Percentiles rank a stretch among this genome's conserved stretches.
Evolutionary conservation across 306 rosid genomes (phyloP).

Genomic region (Gillenia trifoliata): DNA sequence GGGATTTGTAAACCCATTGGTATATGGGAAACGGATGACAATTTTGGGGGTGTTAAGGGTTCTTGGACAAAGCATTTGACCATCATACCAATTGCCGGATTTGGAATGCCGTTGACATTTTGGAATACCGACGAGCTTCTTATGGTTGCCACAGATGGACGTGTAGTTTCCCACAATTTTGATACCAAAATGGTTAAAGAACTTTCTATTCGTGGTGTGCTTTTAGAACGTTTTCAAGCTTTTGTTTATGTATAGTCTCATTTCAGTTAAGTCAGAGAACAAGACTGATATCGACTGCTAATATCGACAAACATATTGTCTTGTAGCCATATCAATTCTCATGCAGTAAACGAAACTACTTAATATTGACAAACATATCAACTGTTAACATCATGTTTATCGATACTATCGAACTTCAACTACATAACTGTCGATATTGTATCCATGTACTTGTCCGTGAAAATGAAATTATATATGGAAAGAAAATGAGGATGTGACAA

Average conservation of each 20-base stretch:
- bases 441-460: no score
- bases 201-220: not conserved
- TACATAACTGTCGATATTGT: no score
- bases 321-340: not conserved
- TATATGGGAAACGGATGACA: not conserved
- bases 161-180: not conserved
- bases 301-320: no score
- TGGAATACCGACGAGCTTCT: slow-evolving; percentile 9
- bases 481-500: no score
- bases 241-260: not conserved
- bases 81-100: not conserved
- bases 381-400: no score
- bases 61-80: not conserved
- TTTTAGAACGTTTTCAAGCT: not conserved
- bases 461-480: no score
- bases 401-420: no score
- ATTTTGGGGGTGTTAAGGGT: no score
- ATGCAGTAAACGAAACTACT: no score
- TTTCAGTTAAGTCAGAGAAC: not conserved
- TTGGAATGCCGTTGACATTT: not conserved
- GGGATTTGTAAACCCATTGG: not conserved
- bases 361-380: no score
- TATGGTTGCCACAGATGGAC: not conserved
- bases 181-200: not conserved
- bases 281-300: no score